These are phyloP conservation scores for Vigna mungo DNA, from an alignment of 306 rosid genomes.

Conservation along the genomic window DNA sequence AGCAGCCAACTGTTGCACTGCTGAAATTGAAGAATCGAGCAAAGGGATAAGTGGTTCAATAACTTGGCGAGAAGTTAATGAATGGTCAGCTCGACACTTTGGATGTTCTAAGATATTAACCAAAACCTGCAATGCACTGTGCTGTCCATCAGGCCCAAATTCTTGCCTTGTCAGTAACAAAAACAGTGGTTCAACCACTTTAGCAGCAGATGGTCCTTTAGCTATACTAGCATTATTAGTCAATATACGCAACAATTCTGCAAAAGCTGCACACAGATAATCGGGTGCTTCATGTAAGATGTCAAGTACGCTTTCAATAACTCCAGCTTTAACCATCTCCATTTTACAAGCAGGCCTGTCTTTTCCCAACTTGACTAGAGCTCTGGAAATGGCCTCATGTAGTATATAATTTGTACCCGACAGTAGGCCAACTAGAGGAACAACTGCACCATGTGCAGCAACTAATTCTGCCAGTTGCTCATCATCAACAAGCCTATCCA, in stretches of 20 bases:
- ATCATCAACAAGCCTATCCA: constrained; percentile 96
- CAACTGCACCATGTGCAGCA: constrained; percentile 90
- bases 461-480: constrained; percentile 98
- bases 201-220: constrained; percentile 90
- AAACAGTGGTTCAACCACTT: constrained; percentile 92
- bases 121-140: constrained; percentile 91
- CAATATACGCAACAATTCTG: constrained; percentile 94
- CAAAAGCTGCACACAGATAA: constrained; percentile 83
- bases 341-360: constrained; percentile 96
- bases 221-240: constrained; percentile 97
- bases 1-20: constrained; percentile 97
- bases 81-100: constrained; percentile 91
- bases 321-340: constrained; percentile 99
- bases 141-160: constrained; percentile 96
- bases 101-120: constrained; percentile 96
- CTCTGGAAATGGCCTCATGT: constrained; percentile 94
- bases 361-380: constrained; percentile 93
- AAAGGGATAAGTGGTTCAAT: constrained; percentile 91
- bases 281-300: constrained; percentile 92
- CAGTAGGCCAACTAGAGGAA: constrained; percentile 94
- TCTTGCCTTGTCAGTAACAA: constrained; percentile 81
- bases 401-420: constrained; percentile 87
- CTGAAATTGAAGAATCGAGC: constrained; percentile 87
- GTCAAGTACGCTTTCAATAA: constrained; percentile 84
- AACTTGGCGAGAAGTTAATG: constrained; percentile 83